These are phyloP conservation scores for Rutstroemia sp. DNA, from an alignment of 2,329 filamentous ascomycete species.

Conservation along the genomic window DNA sequence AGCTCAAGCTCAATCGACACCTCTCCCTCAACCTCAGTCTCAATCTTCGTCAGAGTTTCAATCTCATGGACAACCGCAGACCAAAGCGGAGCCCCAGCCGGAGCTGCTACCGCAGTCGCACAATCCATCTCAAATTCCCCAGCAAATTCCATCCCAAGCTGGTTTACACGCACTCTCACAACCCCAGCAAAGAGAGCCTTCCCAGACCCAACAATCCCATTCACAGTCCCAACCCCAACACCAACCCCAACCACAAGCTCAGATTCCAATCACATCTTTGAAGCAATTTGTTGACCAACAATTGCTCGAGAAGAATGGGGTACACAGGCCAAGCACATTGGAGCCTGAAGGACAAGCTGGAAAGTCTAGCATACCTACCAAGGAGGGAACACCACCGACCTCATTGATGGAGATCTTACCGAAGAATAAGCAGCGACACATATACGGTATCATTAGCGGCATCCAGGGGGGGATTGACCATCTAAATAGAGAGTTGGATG, in stretches of 20 bases:
- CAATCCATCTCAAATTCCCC: neutral
- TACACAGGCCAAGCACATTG: neutral
- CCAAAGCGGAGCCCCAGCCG: neutral
- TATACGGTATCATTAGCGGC: conserved; percentile 27
- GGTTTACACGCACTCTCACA: neutral
- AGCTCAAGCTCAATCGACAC: neutral
- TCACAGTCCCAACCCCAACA: neutral
- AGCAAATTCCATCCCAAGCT: neutral
- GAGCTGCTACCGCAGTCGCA: neutral
- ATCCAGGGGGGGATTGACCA: conserved; percentile 29
- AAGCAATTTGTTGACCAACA: conserved; percentile 3
- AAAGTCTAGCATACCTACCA: conserved; percentile 17
- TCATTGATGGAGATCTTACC: conserved; percentile 27
- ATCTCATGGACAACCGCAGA: neutral
- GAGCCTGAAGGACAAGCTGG: conserved; percentile 1
- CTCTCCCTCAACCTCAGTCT: neutral
- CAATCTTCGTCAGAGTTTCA: neutral
- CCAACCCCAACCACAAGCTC: neutral
- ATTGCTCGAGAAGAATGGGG: conserved; percentile 1
- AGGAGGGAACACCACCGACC: conserved; percentile 16
- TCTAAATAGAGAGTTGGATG: conserved; percentile 25
- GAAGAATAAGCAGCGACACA: conserved; percentile 27
- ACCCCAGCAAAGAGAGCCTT: neutral
- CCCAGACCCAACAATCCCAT: neutral
- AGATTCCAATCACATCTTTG: neutral